Base-by-base conservation (phyloP, 768 basidiomycete genomes). In the Boletus rubropictus region DNA sequence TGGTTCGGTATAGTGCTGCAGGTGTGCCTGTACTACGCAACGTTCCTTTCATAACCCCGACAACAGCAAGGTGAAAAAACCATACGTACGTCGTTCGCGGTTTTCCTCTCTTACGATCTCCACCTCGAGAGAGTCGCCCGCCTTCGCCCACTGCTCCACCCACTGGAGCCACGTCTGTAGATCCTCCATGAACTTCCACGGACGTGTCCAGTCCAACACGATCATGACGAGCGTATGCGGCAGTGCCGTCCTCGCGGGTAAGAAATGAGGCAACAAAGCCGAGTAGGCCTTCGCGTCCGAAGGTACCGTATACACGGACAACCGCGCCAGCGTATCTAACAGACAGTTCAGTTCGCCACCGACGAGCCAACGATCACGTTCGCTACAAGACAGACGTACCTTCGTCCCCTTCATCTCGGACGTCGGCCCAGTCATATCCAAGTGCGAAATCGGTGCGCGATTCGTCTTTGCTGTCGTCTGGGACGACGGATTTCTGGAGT, bases 331-430 rank as follows among this genome's bases (percentile, higher is more conserved):
- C 38, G 83, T 88, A 68, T 97, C 94, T 95, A 55, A 31, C 20
- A 44, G 21, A 40, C 20, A 2, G 20, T 7, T 22, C 20, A 24
- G 35, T 31, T 18, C 42, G 44, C 34, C 34, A 44, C 29, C 33
- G 35, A 39, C 27, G 9, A 14, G 34, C 48, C 34, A 42, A 21
- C 46, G 10, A 42, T n/a, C 32, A 12, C 20, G 27, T 0, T 27
- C n/a, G 6, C 5, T 10, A 9, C 22, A 7, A 20, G n/a, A 29
- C 17, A 17, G 28, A 67, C 81, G 51, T 50, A 85, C 94, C 94
- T 81, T 96, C 93, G 60, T 96, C 94, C 4, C 82, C 92, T 22
- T 96, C 94, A 58, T 97, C 92, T 42, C 83, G 74, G 22, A 96
- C 79, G 60, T 96, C 89, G 4, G 89, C 77, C 77, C 90, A 95